A percentile compares a stretch with the other conserved stretches of the same genome.
Evolutionary conservation across 768 basidiomycete genomes (phyloP).

Genomic region (Mycena filopes): DNA sequence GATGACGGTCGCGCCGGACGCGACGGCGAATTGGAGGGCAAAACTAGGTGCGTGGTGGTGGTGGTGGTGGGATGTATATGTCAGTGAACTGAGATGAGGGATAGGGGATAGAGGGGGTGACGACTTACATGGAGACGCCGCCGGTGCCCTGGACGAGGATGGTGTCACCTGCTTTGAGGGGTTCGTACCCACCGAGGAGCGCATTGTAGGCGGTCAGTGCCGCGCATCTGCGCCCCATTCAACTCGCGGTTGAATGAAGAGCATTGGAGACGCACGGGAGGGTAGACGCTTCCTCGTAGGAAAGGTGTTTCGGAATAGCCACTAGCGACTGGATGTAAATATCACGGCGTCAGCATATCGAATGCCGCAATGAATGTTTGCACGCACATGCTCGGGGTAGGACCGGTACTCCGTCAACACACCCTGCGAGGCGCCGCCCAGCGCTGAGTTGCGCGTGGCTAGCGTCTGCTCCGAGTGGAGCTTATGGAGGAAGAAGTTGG

Average conservation of each 20-base stretch:
- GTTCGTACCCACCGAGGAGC: slow-evolving; percentile 45
- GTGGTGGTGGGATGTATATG: too few species aligned
- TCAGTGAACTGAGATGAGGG: slow-evolving; percentile 32
- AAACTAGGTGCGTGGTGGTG: too few species aligned
- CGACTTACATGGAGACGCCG: slow-evolving; percentile 52
- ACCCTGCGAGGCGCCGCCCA: slow-evolving; percentile 62
- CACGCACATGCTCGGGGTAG: slow-evolving; percentile 55
- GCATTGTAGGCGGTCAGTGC: slow-evolving; percentile 63
- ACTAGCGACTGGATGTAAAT: slow-evolving; percentile 64
- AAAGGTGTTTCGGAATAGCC: slow-evolving; percentile 63
- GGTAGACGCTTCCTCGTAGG: slow-evolving; percentile 73
- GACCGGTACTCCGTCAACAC: slow-evolving; percentile 64
- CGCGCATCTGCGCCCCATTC: slow-evolving; percentile 44
- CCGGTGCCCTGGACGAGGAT: slow-evolving; percentile 61
- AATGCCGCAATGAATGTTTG: too few species aligned
- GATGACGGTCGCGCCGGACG: slow-evolving; percentile 61
- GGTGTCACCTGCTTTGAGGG: slow-evolving; percentile 58
- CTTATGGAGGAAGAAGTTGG: slow-evolving; percentile 64
- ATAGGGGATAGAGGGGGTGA: too few species aligned
- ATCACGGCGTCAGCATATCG: too few species aligned
- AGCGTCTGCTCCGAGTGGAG: slow-evolving; percentile 57
- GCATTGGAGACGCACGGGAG: slow-evolving; percentile 57
- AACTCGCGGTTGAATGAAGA: not conserved
- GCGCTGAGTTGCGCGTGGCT: slow-evolving; percentile 33
- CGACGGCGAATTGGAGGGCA: slow-evolving; percentile 59